phyloP scores from a whole-genome alignment of 306 rosid genomes.

The Trifolium subterraneum region DNA sequence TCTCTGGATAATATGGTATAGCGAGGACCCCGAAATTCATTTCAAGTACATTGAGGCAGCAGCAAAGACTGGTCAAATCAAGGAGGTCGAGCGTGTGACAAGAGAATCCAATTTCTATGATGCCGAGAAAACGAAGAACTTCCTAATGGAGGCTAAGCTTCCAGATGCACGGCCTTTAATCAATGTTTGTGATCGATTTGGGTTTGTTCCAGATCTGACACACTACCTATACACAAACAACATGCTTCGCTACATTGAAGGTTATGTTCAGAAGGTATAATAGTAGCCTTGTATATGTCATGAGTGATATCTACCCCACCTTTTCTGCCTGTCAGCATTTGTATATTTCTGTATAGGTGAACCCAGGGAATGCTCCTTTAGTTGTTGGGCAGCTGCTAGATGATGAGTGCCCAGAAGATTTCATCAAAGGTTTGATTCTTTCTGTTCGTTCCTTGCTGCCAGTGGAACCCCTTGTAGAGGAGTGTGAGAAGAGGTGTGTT shows the following conservation, averaged over 20 bases:
- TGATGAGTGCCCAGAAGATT: conserved; percentile 99
- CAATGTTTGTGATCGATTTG: conserved; percentile 97
- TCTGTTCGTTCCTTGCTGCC: conserved; percentile 98
- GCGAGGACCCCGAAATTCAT: conserved; percentile 99
- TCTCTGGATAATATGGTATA: conserved; percentile 50
- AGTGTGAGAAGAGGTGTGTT: conserved; percentile 95
- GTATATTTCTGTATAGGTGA: conserved; percentile 64
- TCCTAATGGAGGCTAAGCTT: conserved; percentile 96
- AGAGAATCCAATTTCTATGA: conserved; percentile 99
- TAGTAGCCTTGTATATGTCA: conserved; percentile 12
- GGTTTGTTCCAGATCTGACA: conserved; percentile 98
- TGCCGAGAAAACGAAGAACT: conserved; percentile 93
- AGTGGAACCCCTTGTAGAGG: conserved; percentile 99
- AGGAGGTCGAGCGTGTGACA: conserved; percentile 98
- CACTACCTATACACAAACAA: conserved; percentile 93
- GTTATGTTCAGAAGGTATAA: conserved; percentile 97
- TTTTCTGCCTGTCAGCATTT: not conserved
- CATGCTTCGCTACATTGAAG: conserved; percentile 99
- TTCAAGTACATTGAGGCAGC: conserved; percentile 99
- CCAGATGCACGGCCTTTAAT: conserved; percentile 98
- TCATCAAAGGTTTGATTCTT: conserved; percentile 94
- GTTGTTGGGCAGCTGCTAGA: conserved; percentile 98
- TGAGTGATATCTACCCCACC: conserved; percentile 22
- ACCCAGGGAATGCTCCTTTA: conserved; percentile 97
- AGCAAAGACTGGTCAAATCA: conserved; percentile 98